phyloP scores from a whole-genome alignment of 2,329 filamentous ascomycete species.

The Cercospora sesami region DNA sequence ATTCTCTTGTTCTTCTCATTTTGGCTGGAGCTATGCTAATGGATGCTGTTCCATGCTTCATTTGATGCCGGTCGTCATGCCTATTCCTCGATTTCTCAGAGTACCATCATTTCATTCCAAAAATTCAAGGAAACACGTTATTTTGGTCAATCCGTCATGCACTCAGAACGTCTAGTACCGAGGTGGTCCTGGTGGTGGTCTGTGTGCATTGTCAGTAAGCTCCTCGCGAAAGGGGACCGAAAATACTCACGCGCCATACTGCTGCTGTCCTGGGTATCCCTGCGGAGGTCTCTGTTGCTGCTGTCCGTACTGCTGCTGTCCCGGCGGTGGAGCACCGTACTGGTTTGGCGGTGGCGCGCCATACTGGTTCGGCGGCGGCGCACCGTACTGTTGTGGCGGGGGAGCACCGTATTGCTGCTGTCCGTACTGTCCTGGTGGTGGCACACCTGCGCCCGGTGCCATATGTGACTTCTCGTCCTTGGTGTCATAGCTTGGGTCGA shows the following conservation, averaged over 20 bases:
- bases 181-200: slow-evolving; percentile 21
- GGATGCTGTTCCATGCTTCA: neutral
- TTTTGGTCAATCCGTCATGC: neutral
- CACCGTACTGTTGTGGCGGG: slow-evolving; percentile 33
- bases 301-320: slow-evolving; percentile 1
- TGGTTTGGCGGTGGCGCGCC: slow-evolving; percentile 18
- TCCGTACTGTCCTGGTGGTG: slow-evolving; percentile 38
- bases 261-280: slow-evolving; percentile 23
- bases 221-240: neutral
- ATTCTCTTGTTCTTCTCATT: neutral
- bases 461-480: slow-evolving; percentile 59
- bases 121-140: neutral
- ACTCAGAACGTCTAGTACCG: slow-evolving; percentile 25
- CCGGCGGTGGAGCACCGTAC: slow-evolving; percentile 16
- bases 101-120: neutral
- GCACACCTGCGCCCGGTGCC: slow-evolving; percentile 34
- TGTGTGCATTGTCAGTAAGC: neutral
- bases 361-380: slow-evolving; percentile 22
- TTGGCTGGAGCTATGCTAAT: neutral
- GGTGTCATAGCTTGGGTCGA: slow-evolving; percentile 65
- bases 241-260: slow-evolving; percentile 19
- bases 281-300: slow-evolving; percentile 14
- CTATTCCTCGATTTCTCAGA: neutral
- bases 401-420: slow-evolving; percentile 34
- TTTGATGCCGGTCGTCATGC: neutral